A percentile compares a stretch with the other conserved stretches of the same genome.
Conservation (phyloP, 805 yeast genomes). For the Cyberlindnera japonica region DNA sequence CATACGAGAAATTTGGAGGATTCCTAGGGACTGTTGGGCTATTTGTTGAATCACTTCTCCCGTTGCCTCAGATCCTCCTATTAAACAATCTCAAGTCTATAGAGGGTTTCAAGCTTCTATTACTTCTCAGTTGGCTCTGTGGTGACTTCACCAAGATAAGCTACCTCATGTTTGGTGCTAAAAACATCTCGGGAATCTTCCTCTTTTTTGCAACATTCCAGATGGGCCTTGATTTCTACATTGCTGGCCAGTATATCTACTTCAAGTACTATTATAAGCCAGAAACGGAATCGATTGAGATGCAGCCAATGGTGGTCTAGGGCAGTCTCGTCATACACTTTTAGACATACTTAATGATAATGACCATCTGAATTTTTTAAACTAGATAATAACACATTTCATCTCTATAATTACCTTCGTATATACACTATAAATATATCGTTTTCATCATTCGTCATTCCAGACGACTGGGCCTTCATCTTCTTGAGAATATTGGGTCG, state of each 20-base stretch:
- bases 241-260: slow-evolving; percentile 68
- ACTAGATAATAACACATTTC: no score
- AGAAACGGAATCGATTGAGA: slow-evolving; percentile 12
- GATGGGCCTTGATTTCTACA: slow-evolving; percentile 67
- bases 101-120: slow-evolving; percentile 73
- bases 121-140: slow-evolving; percentile 80
- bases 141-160: slow-evolving; percentile 81
- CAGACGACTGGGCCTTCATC: slow-evolving; percentile 14
- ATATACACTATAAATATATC: slow-evolving; percentile 1
- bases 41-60: slow-evolving; percentile 66
- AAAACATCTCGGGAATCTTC: slow-evolving; percentile 60
- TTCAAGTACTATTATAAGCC: slow-evolving; percentile 42
- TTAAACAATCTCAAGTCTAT: slow-evolving; percentile 62
- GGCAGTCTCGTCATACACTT: no score
- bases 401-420: neutral
- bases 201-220: slow-evolving; percentile 73
- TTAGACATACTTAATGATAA: no score
- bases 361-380: no score
- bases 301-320: slow-evolving; percentile 14
- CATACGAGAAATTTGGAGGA: slow-evolving; percentile 39
- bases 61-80: slow-evolving; percentile 75
- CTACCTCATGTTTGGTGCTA: slow-evolving; percentile 73
- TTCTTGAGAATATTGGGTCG: no score
- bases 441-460: slow-evolving; percentile 21
- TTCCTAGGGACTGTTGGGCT: slow-evolving; percentile 61